Conservation (phyloP, 805 yeast genomes). For the Nematodospora valgi region DNA sequence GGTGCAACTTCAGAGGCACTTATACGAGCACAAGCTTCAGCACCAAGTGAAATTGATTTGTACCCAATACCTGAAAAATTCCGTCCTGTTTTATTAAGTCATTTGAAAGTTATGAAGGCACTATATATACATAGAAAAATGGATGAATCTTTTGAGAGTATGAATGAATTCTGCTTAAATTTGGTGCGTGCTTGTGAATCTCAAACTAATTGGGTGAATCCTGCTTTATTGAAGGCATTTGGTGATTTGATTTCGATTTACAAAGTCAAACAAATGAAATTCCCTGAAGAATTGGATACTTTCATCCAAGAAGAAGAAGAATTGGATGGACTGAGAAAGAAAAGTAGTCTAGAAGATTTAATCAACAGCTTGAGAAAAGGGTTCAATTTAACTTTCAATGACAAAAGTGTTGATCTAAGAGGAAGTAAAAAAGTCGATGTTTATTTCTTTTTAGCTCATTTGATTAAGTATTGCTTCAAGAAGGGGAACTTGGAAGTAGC, state of each 20-base stretch:
- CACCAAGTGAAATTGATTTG: constrained; percentile 40
- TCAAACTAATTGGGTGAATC: constrained; percentile 52
- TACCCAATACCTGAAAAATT: constrained; percentile 35
- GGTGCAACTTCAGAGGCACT: constrained; percentile 24
- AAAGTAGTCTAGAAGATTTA: constrained; percentile 45
- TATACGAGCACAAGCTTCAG: constrained; percentile 26
- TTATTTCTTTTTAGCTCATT: constrained; percentile 65
- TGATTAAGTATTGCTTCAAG: constrained; percentile 66
- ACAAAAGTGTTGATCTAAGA: constrained; percentile 53
- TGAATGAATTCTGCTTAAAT: constrained; percentile 40
- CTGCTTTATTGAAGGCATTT: constrained; percentile 37
- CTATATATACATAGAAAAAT: constrained; percentile 31
- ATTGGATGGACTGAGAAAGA: constrained; percentile 18
- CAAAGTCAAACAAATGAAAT: constrained; percentile 29
- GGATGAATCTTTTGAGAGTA: constrained; percentile 27
- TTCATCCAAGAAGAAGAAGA: constrained; percentile 13
- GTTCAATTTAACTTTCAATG: constrained; percentile 75
- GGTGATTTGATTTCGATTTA: constrained; percentile 40
- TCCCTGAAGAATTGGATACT: constrained; percentile 21
- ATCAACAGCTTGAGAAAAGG: constrained; percentile 68
- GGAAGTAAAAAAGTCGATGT: constrained; percentile 59
- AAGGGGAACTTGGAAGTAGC: constrained; percentile 70
- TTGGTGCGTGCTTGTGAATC: constrained; percentile 53
- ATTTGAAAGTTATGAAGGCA: constrained; percentile 34
- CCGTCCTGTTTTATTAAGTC: constrained; percentile 27